Evolutionary conservation across 805 yeast species (phyloP).

Genomic region (Kuraishia molischiana): DNA sequence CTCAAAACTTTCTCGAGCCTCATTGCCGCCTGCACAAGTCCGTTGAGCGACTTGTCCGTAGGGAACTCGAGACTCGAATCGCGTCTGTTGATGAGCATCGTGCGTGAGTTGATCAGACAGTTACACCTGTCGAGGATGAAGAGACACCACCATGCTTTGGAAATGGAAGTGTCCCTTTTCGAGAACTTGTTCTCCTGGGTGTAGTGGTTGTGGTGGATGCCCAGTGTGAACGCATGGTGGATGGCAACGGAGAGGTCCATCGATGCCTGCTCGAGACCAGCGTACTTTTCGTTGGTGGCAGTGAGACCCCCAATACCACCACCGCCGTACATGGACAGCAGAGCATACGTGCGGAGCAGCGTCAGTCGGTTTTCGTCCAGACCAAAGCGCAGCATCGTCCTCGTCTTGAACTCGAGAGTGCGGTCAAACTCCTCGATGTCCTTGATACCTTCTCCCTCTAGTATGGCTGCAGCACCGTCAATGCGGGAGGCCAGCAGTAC

Average conservation of each 20-base stretch:
- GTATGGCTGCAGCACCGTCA: conserved; percentile 18
- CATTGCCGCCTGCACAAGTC: conserved; percentile 20
- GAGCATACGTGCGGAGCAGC: conserved; percentile 23
- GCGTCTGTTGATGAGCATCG: conserved; percentile 24
- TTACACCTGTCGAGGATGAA: conserved; percentile 29
- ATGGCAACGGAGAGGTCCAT: conserved; percentile 24
- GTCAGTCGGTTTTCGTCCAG: conserved; percentile 28
- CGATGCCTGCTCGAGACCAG: conserved; percentile 20
- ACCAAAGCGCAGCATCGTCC: conserved; percentile 25
- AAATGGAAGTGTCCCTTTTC: conserved; percentile 11
- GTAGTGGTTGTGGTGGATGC: conserved; percentile 23
- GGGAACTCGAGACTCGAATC: conserved; percentile 27
- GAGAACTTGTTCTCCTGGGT: conserved; percentile 4
- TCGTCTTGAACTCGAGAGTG: conserved; percentile 19
- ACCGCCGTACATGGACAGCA: conserved; percentile 26
- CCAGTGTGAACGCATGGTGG: conserved; percentile 27
- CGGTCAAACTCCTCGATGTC: conserved; percentile 13
- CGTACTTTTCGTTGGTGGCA: not conserved
- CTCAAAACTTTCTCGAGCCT: conserved; percentile 25
- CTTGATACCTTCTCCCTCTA: conserved; percentile 12
- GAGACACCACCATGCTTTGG: conserved; percentile 28
- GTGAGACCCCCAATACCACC: conserved; percentile 22
- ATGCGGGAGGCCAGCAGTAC: conserved; percentile 32
- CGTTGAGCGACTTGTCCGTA: conserved; percentile 14
- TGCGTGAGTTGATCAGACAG: conserved; percentile 27